Conservation (phyloP, 2,329 filamentous ascomycete species). For the Hymenoscyphus albidus region DNA sequence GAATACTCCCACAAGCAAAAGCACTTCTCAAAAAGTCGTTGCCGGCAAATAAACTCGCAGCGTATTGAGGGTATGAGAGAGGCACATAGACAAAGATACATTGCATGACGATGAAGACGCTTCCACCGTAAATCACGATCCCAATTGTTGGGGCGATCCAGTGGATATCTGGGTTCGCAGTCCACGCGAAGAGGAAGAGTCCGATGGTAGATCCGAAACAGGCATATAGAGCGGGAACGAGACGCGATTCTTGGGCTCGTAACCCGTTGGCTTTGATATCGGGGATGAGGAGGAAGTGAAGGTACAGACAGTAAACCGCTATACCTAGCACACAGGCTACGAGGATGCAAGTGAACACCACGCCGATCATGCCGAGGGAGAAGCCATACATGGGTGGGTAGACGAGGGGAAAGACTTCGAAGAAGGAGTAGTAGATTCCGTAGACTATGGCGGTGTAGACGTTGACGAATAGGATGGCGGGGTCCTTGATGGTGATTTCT, state of each 20-base stretch:
- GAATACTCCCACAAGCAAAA: constrained; percentile 55
- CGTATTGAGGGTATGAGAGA: constrained; percentile 52
- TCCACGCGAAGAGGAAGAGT: constrained; percentile 61
- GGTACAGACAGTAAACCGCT: constrained; percentile 47
- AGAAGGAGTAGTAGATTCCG: constrained; percentile 59
- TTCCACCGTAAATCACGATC: constrained; percentile 50
- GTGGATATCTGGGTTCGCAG: constrained; percentile 46
- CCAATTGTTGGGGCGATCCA: constrained; percentile 57
- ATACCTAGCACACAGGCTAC: constrained; percentile 54
- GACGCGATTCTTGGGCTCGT: constrained; percentile 49
- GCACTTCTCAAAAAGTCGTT: constrained; percentile 58
- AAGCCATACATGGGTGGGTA: constrained; percentile 58
- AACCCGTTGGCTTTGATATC: constrained; percentile 47
- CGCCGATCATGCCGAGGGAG: constrained; percentile 52
- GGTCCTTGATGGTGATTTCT: constrained; percentile 58
- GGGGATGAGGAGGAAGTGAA: constrained; percentile 49
- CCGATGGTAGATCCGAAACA: constrained; percentile 52
- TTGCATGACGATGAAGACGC: constrained; percentile 54
- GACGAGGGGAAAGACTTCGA: constrained; percentile 64
- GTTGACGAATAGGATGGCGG: constrained; percentile 59
- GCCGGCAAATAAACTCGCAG: constrained; percentile 55
- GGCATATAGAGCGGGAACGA: constrained; percentile 52
- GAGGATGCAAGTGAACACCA: constrained; percentile 58
- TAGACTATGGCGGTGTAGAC: constrained; percentile 60
- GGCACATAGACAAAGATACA: constrained; percentile 59